A percentile compares a stretch with the other conserved stretches of the same genome.
These are phyloP conservation scores for Alnus glutinosa DNA, from an alignment of 306 rosid genomes.

Conservation along the genomic window DNA sequence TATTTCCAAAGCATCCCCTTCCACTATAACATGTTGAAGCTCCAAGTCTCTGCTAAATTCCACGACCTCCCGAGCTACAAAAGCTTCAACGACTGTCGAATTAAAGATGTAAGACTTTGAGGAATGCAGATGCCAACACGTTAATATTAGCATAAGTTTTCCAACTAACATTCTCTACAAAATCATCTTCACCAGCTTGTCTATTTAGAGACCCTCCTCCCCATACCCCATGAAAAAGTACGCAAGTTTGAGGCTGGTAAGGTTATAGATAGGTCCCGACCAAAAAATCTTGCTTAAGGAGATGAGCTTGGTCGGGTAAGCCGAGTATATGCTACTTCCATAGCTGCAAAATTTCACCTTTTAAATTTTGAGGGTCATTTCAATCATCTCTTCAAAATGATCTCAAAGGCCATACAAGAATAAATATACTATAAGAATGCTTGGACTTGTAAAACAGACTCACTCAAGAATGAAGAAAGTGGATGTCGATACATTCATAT, in stretches of 20 bases:
- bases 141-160: too few species aligned
- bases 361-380: not conserved
- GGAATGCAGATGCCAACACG: too few species aligned
- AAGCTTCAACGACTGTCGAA: too few species aligned
- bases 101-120: too few species aligned
- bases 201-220: not conserved
- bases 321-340: conserved; percentile 12
- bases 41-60: too few species aligned
- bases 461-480: not conserved
- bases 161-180: too few species aligned
- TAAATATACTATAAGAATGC: not conserved
- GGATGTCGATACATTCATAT: not conserved
- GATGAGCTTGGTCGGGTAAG: conserved; percentile 1
- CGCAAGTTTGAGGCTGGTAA: not conserved
- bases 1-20: too few species aligned
- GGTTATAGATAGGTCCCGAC: not conserved
- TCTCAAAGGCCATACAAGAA: not conserved
- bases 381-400: not conserved
- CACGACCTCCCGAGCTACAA: too few species aligned
- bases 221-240: not conserved
- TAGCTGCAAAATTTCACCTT: too few species aligned
- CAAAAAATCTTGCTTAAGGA: not conserved
- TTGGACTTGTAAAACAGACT: not conserved
- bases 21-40: too few species aligned
- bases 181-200: too few species aligned